Evolutionary conservation across 2,329 filamentous ascomycete species (phyloP).

Genomic region (Dothistroma septosporum): DNA sequence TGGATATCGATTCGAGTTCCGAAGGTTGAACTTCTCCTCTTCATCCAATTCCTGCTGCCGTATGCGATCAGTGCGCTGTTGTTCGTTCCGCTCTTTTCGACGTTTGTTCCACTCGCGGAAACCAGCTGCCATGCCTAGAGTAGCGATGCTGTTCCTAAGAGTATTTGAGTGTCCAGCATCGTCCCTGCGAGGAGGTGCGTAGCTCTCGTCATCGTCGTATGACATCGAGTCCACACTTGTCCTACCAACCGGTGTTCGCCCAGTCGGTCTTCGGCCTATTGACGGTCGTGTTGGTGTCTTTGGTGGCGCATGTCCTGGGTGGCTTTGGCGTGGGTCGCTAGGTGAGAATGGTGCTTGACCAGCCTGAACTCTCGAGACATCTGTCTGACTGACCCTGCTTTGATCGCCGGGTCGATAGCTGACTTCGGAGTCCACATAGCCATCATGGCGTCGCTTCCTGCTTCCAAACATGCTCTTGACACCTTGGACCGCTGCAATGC

Average conservation of each 20-base stretch:
- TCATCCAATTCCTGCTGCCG: constrained; percentile 46
- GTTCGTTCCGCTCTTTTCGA: constrained; percentile 55
- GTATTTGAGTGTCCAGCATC: constrained; percentile 31
- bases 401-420: constrained; percentile 39
- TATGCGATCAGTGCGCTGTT: constrained; percentile 56
- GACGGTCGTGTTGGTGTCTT: constrained; percentile 38
- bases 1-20: constrained; percentile 30
- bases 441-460: constrained; percentile 49
- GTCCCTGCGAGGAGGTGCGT: constrained; percentile 20
- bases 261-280: constrained; percentile 11
- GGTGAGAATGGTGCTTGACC: constrained; percentile 50
- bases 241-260: constrained; percentile 36
- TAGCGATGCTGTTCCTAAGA: constrained; percentile 48
- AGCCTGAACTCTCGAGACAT: constrained; percentile 50
- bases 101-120: constrained; percentile 44
- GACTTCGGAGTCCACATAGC: constrained; percentile 51
- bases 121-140: constrained; percentile 31
- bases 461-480: constrained; percentile 54
- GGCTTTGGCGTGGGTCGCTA: constrained; percentile 19
- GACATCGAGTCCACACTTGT: constrained; percentile 38
- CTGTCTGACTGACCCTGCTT: constrained; percentile 43
- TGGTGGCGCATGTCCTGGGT: constrained; percentile 19
- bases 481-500: constrained; percentile 39
- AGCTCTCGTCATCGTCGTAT: constrained; percentile 35
- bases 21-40: constrained; percentile 33